These are phyloP conservation scores for Amanita phalloides DNA, from an alignment of 768 basidiomycete species.

Conservation along the genomic window DNA sequence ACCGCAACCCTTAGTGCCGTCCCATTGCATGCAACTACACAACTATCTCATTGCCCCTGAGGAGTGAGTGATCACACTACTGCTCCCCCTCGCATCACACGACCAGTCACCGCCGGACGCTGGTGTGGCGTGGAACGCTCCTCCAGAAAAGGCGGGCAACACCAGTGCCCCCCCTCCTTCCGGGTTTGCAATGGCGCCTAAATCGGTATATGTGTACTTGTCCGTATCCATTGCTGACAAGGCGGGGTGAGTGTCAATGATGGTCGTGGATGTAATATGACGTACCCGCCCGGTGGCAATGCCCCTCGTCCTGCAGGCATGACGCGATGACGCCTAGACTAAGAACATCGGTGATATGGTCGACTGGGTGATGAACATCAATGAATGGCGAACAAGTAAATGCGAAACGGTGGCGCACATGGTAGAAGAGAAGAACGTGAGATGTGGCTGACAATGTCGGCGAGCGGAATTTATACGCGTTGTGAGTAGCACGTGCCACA, in stretches of 20 bases:
- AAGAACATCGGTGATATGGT: no score
- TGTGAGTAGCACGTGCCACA: not conserved
- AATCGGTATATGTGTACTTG: not conserved
- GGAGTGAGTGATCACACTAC: conserved; percentile 3
- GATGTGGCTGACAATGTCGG: conserved; percentile 5
- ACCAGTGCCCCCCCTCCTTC: conserved; percentile 2
- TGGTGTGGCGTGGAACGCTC: not conserved
- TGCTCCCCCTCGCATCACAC: conserved; percentile 2
- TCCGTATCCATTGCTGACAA: not conserved
- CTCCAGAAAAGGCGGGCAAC: not conserved
- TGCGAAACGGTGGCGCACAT: not conserved
- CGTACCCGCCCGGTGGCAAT: not conserved
- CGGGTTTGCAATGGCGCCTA: not conserved
- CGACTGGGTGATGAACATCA: no score
- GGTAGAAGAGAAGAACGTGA: not conserved
- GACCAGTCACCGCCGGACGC: not conserved
- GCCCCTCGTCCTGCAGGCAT: no score
- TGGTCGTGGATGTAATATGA: not conserved
- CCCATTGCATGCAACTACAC: not conserved
- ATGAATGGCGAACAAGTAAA: not conserved
- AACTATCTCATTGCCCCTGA: not conserved
- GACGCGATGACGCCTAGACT: no score
- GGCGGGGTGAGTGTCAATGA: not conserved
- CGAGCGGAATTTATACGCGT: not conserved
- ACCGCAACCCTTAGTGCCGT: not conserved